Evolutionary conservation across 2,329 filamentous ascomycete genomes (phyloP), one percentile per base, ranked within the genome.

Genomic region (Neonectria hederae): DNA sequence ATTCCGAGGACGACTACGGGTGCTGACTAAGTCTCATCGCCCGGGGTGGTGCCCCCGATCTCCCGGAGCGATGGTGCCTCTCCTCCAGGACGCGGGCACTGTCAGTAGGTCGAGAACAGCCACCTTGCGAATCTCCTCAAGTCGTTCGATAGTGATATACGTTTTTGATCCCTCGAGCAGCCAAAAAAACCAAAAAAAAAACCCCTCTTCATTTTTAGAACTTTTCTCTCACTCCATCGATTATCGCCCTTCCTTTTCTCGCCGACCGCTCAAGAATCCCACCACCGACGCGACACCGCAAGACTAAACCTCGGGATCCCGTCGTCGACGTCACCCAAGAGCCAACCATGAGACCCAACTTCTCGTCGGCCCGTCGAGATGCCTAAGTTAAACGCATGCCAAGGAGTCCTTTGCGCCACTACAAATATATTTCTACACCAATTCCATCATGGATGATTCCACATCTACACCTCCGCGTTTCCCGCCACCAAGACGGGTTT

Each of bases 401-500:
- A 45, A 67, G 54, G 24, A 65, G 53, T 58, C 32, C 22, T 61
- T 65, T 64, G 65, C 62, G 53, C 56, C 63, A 60, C 43, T 53
- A 59, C 52, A 67, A 57, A 61, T 32, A 63, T 35, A 38, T 58
- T 38, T 28, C 32, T 21, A 63, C 32, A 28, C 14, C 53, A 30
- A 42, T 19, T 38, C 45, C 40, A 66, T 43, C 59, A 75, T 75
- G 73, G 71, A 69, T 54, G 65, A 71, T 40, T 57, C 63, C 7
- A 53, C 67, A 54, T 63, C 67, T 58, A 62, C 67, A 46, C 65
- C 59, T 52, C 68, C 75, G 68, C 62, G 55, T 48, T 71, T 75
- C 56, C 69, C 73, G 42, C 67, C 67, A 22, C 77, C 77, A 65
- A 76, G 79, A 62, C 75, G 78, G 65, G 76, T 78, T 62, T 72